Conservation (phyloP, 257 asterid genomes). For the Prunella vulgaris region DNA sequence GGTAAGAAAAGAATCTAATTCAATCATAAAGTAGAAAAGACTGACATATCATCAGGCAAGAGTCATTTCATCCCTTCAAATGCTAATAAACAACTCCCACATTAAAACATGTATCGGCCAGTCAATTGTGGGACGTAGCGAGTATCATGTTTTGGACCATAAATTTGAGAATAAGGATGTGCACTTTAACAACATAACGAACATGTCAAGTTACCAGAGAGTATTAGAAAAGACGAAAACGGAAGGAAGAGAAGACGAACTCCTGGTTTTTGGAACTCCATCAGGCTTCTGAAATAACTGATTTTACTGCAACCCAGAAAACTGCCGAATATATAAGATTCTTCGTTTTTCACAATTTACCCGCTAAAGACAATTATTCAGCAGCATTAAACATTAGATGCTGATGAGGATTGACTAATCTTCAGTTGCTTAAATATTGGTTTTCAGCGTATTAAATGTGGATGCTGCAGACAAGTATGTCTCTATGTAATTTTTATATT, state of each 20-base stretch:
- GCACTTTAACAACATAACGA: not conserved
- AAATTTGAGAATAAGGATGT: not conserved
- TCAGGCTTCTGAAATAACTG: not conserved
- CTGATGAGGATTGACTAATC: not conserved
- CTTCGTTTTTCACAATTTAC: not conserved
- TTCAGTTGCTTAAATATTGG: not conserved
- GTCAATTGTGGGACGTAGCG: too few species aligned
- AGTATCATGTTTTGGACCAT: not conserved
- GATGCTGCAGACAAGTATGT: too few species aligned
- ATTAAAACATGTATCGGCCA: too few species aligned
- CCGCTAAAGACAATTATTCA: not conserved
- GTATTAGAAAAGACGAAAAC: too few species aligned
- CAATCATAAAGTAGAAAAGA: too few species aligned
- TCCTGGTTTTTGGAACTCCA: not conserved
- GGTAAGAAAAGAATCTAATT: too few species aligned
- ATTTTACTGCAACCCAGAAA: not conserved
- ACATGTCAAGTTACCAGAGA: not conserved
- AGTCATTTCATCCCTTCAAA: too few species aligned
- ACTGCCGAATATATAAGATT: not conserved
- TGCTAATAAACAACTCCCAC: too few species aligned
- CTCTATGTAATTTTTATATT: too few species aligned
- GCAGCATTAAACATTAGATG: not conserved
- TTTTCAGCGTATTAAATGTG: constrained; percentile 9
- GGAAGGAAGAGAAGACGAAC: not conserved
- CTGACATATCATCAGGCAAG: too few species aligned